Conservation (phyloP, 1,139 yeast genomes). For the Suhomyces bokatorum region DNA sequence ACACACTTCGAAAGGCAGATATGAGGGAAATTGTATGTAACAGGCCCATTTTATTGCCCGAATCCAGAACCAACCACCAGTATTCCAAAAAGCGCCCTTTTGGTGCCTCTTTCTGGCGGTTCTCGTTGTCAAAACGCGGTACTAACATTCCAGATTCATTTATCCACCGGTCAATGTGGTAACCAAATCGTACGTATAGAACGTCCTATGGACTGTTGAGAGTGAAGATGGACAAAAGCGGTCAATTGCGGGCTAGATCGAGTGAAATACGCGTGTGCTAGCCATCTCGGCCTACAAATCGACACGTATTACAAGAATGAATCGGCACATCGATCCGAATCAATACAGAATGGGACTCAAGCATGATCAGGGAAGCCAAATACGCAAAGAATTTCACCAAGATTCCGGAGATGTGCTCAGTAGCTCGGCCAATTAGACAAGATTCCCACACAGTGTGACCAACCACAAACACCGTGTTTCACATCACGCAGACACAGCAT, state of each 20-base stretch:
- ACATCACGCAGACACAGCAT: too few relatives aligned
- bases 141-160: constrained; percentile 66
- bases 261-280: not conserved
- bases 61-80: not conserved
- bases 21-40: constrained; percentile 65
- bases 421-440: not conserved
- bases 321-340: too few relatives aligned
- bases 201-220: not conserved
- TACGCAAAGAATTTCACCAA: too few relatives aligned
- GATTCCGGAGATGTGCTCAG: too few relatives aligned
- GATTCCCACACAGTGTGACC: not conserved
- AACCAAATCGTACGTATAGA: constrained; percentile 81
- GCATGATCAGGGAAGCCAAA: too few relatives aligned
- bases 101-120: not conserved
- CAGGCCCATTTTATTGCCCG: not conserved
- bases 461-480: not conserved
- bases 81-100: not conserved
- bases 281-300: too few relatives aligned
- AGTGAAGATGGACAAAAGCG: not conserved
- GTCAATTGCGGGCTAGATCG: not conserved
- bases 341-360: too few relatives aligned
- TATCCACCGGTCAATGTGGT: constrained; percentile 99
- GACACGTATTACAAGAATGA: too few relatives aligned
- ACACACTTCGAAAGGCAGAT: constrained; percentile 11
- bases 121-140: constrained; percentile 10